A percentile compares a stretch with the other conserved stretches of the same genome.
Conservation (phyloP, 768 basidiomycete genomes). For the Cantharellus cinnabarinus region DNA sequence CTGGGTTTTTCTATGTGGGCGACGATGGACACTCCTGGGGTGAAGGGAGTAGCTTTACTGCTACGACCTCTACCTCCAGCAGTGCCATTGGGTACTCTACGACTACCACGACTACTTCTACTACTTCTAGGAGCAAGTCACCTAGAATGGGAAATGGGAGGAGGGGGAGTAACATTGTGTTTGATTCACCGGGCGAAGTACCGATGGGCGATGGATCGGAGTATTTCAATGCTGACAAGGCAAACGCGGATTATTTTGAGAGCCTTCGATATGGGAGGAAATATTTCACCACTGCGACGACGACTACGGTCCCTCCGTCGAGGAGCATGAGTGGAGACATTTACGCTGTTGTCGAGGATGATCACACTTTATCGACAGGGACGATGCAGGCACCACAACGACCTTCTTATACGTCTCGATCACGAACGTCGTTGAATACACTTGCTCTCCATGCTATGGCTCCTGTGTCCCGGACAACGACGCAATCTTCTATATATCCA, state of each 20-base stretch:
- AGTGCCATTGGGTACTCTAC: not conserved
- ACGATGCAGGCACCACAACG: not conserved
- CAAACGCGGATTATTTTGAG: constrained; percentile 1
- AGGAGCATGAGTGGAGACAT: not conserved
- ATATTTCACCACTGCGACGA: not conserved
- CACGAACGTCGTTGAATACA: not conserved
- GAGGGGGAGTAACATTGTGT: no score
- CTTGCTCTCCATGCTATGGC: not conserved
- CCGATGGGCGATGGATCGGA: not conserved
- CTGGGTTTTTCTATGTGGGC: no score
- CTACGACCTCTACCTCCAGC: not conserved
- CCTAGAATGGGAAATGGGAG: not conserved
- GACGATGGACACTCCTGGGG: no score
- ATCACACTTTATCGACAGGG: not conserved
- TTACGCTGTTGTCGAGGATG: not conserved
- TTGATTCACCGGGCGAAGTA: no score
- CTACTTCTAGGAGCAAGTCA: not conserved
- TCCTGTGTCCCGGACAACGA: not conserved
- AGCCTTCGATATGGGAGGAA: not conserved
- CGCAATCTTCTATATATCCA: not conserved
- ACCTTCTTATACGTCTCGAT: not conserved
- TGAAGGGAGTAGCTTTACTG: not conserved
- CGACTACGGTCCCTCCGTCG: not conserved
- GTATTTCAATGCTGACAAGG: not conserved
- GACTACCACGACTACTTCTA: not conserved